phyloP scores from a whole-genome alignment of 768 basidiomycete species.

The Rhodotorula babjevae region DNA sequence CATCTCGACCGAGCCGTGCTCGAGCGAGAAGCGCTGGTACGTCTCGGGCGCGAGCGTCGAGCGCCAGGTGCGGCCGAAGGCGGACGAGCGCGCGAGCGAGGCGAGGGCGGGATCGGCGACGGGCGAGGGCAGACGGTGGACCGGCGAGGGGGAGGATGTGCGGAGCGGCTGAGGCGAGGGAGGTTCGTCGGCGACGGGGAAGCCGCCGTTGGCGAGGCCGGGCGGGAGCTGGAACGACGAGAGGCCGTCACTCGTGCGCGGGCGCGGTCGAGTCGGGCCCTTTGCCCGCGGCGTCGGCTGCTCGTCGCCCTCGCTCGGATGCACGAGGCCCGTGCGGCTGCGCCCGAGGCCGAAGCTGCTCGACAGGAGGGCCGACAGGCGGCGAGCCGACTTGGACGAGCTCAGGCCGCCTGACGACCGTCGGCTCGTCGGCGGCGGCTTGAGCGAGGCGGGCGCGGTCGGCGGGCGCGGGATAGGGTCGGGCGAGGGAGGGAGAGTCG shows the following conservation, averaged over 20 bases:
- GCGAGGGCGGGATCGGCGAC: background rate
- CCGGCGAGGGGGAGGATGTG: background rate
- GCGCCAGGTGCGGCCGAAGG: constrained; percentile 45
- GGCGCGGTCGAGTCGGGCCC: background rate
- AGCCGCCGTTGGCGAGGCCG: background rate
- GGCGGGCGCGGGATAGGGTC: background rate
- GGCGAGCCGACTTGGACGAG: constrained; percentile 23
- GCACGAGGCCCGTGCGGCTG: constrained; percentile 13
- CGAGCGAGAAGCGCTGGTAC: constrained; percentile 49
- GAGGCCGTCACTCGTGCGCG: background rate
- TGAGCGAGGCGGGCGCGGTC: no score
- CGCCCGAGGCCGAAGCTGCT: constrained; percentile 20
- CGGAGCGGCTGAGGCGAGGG: background rate
- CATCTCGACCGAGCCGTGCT: constrained; percentile 56
- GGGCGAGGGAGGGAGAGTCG: background rate
- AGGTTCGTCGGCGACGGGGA: background rate
- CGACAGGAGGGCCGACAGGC: constrained; percentile 20
- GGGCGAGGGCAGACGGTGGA: background rate
- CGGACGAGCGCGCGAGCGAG: constrained; percentile 15
- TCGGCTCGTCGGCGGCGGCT: no score
- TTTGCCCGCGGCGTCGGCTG: background rate
- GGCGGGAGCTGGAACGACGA: background rate
- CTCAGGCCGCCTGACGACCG: background rate
- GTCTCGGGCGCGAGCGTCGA: constrained; percentile 45
- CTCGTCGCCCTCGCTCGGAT: background rate